Base-by-base conservation (phyloP, 2,329 filamentous ascomycete genomes). In the Cytospora chrysosperma region DNA sequence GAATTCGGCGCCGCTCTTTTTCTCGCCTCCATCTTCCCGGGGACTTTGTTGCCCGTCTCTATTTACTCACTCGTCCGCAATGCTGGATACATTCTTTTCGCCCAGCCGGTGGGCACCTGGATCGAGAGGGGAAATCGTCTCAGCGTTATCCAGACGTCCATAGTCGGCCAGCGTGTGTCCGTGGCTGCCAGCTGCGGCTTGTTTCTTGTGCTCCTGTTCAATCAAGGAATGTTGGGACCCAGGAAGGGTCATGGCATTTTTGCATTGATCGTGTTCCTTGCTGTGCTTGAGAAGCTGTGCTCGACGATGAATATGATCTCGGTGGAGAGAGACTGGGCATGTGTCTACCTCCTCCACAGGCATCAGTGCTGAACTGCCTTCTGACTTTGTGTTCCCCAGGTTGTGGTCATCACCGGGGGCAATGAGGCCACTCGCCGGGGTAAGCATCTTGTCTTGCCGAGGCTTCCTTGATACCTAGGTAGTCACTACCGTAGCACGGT, bases 311-410 rank as follows among this genome's bases (percentile, higher is more conserved):
- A 92, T 71, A 79, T 85, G 0, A 83, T 92, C 0, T 79, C 89
- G 0, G 81, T 93, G 0, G 90, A 92, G 72, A 79, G 86, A 69
- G 90, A 93, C 69, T 92, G 89, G 89, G 81, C 85, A 67, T 21
- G 70, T 62, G 19, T 24, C 12, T 1, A 10, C 27, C 19, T 26
- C 15, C 7, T n/a, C 4, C 13, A 7, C 17, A 7, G 5, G 17
- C 8, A 8, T 6, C 6, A 24, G 17, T 24, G 4, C 19, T 17
- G 3, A 15, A 5, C 49, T 24, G 5, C 24, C 4, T 4, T 5
- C 13, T 52, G 2, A 58, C 26, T 4, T 2, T 3, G 75, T 78
- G 67, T 56, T 15, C 1, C 12, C 15, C 26, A 74, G 47, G 77
- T 85, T 4, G 79, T 85, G 0, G 76, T 85, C 9, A 75, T 85